Conservation (phyloP, 2,329 filamentous ascomycete species). For the Paecilomyces formosus region DNA sequence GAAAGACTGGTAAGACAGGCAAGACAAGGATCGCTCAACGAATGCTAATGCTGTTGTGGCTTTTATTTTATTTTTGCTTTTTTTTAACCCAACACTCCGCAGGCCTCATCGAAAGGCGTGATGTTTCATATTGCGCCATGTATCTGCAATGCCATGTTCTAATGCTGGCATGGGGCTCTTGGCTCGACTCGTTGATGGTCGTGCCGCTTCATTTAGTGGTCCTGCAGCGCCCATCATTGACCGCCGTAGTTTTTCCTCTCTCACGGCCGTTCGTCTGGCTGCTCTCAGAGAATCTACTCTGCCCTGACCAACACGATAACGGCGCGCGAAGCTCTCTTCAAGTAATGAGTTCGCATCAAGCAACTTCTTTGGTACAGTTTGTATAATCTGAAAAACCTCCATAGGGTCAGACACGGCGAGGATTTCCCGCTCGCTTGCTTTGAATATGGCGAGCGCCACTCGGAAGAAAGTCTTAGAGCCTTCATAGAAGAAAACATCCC, state of each 20-base stretch:
- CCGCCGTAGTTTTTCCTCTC: conserved; percentile 32
- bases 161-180: conserved; percentile 20
- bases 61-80: background rate
- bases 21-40: background rate
- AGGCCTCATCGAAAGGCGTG: conserved; percentile 18
- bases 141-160: conserved; percentile 25
- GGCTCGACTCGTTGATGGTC: conserved; percentile 17
- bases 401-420: conserved; percentile 74
- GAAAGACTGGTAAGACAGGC: background rate
- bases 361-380: conserved; percentile 72
- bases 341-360: conserved; percentile 76
- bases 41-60: background rate
- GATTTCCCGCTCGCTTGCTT: conserved; percentile 75
- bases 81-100: background rate
- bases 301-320: conserved; percentile 73
- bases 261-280: conserved; percentile 52
- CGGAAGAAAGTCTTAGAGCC: conserved; percentile 90
- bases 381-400: conserved; percentile 93
- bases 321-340: conserved; percentile 73
- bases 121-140: conserved; percentile 27
- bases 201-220: conserved; percentile 25
- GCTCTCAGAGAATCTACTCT: conserved; percentile 69
- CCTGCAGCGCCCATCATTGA: conserved; percentile 29
- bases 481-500: conserved; percentile 95
- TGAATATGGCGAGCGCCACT: conserved; percentile 85